Base-by-base conservation (phyloP, 2,329 filamentous ascomycete species). In the Rutstroemia sp. region DNA sequence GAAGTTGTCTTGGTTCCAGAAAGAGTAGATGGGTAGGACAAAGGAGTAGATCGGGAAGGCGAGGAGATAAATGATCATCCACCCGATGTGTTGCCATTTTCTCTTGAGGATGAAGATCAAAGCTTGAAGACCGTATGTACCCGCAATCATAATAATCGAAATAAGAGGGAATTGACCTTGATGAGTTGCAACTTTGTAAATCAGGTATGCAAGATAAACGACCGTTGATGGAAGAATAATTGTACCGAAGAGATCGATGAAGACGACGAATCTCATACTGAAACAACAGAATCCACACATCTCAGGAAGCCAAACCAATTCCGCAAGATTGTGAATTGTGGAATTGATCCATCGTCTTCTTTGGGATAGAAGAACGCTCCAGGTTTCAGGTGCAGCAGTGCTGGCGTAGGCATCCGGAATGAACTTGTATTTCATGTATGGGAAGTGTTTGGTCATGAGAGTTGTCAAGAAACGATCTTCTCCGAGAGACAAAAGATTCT, bases 1-100 rank as follows among this genome's bases (percentile, higher is more conserved):
- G 79, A 99, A 99, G 75, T 99, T 92, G 73, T 99, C 94, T 72
- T 96, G 92, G 74, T 96, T 95, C 94, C 94, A 99, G 86, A 99
- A 99, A 0, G 92, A 96, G 76, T 97, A 99, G 61, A 99, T 76
- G 0, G 94, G 94, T 12, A 99, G 81, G 61, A 95, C 70, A 66
- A 99, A 89, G 4, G 87, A 94, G 76, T 92, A 96, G 65, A 99
- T 88, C 0, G 94, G 94, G 76, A 88, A 96, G 2, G 94, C 94
- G n/a, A 95, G 65, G 60, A 99, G 80, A 74, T 99, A 99, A 69
- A 99, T 97, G 63, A 99, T 87, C 92, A 99, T 97, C 94, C 94
- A 99, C 64, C 94, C 94, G 59, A 99, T 83, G 69, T 97, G 92
- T 71, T 99, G 92, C 94, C 94, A 99, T 73, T 97, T 90, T 52